These are phyloP conservation scores for Pichia paraexigua DNA, from an alignment of 805 yeast species.

Conservation along the genomic window DNA sequence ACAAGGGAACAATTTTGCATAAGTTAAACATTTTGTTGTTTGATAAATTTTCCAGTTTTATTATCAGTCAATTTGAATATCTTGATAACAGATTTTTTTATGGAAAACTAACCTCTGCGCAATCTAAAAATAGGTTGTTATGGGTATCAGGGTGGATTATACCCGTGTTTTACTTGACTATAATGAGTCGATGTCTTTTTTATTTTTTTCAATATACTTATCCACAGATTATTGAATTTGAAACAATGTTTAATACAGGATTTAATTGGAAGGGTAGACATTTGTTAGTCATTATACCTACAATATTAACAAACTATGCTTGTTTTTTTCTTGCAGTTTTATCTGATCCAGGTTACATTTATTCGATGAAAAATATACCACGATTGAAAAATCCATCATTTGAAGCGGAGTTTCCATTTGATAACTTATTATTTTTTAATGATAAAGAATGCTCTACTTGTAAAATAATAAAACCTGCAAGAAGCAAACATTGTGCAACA, in stretches of 20 bases:
- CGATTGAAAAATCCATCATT: conserved; percentile 10
- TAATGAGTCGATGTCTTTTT: conserved; percentile 26
- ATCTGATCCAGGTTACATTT: conserved; percentile 35
- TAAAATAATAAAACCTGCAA: conserved; percentile 58
- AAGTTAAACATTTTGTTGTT: conserved; percentile 11
- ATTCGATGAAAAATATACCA: background rate
- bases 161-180: conserved; percentile 33
- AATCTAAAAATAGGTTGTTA: conserved; percentile 3
- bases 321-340: conserved; percentile 34
- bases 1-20: conserved; percentile 30
- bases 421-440: conserved; percentile 36
- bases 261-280: conserved; percentile 10
- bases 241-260: background rate
- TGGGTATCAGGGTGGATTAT: conserved; percentile 34
- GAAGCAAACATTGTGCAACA: conserved; percentile 66
- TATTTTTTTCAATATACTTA: conserved; percentile 21
- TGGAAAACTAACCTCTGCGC: conserved; percentile 16
- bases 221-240: conserved; percentile 12
- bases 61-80: conserved; percentile 3
- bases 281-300: conserved; percentile 23
- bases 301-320: conserved; percentile 28
- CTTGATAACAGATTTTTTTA: conserved; percentile 21
- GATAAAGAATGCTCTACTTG: conserved; percentile 41
- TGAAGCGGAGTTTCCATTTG: conserved; percentile 25
- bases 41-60: background rate